A percentile compares a stretch with the other conserved stretches of the same genome.
These are phyloP conservation scores for Geum urbanum DNA, from an alignment of 306 rosid species.

Conservation along the genomic window DNA sequence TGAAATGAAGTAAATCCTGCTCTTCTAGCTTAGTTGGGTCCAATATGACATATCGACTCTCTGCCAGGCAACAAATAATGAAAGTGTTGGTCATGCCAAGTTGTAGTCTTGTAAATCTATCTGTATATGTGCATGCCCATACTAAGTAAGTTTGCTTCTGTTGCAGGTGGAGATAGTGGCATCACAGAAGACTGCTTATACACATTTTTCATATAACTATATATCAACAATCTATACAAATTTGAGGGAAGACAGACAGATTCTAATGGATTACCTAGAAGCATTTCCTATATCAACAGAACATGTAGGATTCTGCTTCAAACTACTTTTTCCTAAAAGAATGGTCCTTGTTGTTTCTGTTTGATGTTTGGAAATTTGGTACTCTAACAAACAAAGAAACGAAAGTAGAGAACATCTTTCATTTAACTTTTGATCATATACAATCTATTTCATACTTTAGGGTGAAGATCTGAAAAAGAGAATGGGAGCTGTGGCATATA, in stretches of 20 bases:
- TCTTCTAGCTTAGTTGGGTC: conserved; percentile 94
- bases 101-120: no score
- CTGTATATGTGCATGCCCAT: no score
- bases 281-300: conserved; percentile 40
- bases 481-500: conserved; percentile 38
- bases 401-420: not conserved
- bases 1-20: conserved; percentile 37
- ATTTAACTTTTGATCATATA: not conserved
- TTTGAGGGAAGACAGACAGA: conserved; percentile 37
- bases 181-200: no score
- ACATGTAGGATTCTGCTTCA: conserved; percentile 25
- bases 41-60: conserved; percentile 55
- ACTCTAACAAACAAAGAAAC: not conserved
- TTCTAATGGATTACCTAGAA: conserved; percentile 40
- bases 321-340: not conserved
- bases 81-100: no score
- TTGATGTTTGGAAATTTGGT: not conserved
- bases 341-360: not conserved
- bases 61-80: conserved; percentile 74
- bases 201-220: no score
- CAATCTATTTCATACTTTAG: conserved; percentile 7
- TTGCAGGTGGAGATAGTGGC: no score
- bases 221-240: conserved; percentile 22
- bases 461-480: conserved; percentile 44
- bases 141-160: no score